Percentiles rank a stretch among this genome's conserved stretches.
Evolutionary conservation across 805 yeast genomes (phyloP).

Genomic region (Candida ortonii): DNA sequence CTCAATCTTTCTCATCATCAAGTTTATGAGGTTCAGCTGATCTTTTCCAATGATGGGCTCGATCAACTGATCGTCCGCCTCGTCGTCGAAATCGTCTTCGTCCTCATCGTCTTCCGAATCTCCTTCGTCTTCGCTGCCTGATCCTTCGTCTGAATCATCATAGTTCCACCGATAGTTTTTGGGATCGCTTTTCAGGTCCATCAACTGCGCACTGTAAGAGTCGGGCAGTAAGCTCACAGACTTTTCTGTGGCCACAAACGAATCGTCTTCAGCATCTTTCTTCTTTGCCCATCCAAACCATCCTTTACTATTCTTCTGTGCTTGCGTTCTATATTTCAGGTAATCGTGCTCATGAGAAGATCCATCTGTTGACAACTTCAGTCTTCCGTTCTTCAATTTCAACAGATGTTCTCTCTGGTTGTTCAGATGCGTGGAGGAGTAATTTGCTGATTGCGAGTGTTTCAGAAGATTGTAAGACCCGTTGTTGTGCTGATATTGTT

Average conservation of each 20-base stretch:
- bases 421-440: conserved; percentile 20
- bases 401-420: conserved; percentile 26
- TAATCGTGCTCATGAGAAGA: conserved; percentile 35
- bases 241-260: conserved; percentile 29
- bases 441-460: conserved; percentile 28
- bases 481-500: conserved; percentile 13
- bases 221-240: conserved; percentile 37
- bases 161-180: conserved; percentile 38
- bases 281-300: conserved; percentile 34
- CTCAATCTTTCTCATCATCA: conserved; percentile 46
- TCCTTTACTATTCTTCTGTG: conserved; percentile 26
- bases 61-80: conserved; percentile 37
- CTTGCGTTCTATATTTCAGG: conserved; percentile 32
- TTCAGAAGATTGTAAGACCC: conserved; percentile 17
- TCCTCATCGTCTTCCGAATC: conserved; percentile 28
- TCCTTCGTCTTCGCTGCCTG: conserved; percentile 16
- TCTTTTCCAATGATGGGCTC: conserved; percentile 50
- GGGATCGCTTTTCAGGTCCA: conserved; percentile 35
- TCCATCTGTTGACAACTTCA: conserved; percentile 31
- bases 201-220: conserved; percentile 33
- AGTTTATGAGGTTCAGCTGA: conserved; percentile 47
- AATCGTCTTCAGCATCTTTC: conserved; percentile 30
- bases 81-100: conserved; percentile 36
- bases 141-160: conserved; percentile 34
- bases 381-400: conserved; percentile 29